Percentiles rank a stretch among this genome's conserved stretches.
phyloP scores from a whole-genome alignment of 306 rosid genomes.

The Prunus dulcis region DNA sequence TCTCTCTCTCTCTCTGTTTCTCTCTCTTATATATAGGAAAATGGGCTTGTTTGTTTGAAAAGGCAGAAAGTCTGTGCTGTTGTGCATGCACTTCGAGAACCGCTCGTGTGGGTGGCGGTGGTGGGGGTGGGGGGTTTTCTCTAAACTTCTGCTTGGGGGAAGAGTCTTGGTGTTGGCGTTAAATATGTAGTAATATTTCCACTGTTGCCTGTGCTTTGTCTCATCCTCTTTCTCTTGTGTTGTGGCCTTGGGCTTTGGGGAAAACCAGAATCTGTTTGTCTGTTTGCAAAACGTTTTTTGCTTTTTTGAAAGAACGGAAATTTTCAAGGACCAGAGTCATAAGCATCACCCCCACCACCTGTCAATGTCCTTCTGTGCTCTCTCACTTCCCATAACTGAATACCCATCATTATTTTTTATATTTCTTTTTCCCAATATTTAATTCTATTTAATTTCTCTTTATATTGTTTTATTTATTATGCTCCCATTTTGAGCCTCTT shows the following conservation, averaged over 20 bases:
- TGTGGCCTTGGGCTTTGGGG: conserved; percentile 46
- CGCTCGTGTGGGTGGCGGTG: conserved; percentile 79
- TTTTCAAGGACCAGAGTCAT: conserved; percentile 2
- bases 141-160: neutral
- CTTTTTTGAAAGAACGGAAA: conserved; percentile 41
- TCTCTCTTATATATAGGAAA: neutral
- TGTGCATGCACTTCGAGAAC: conserved; percentile 51
- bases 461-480: no score
- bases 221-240: conserved; percentile 7
- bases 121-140: conserved; percentile 4
- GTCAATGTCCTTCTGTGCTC: neutral
- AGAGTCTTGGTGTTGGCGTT: neutral
- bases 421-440: neutral
- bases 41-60: no score
- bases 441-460: neutral
- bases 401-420: neutral
- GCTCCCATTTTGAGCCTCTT: neutral
- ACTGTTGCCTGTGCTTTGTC: neutral
- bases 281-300: conserved; percentile 31
- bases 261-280: conserved; percentile 52
- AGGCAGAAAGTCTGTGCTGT: conserved; percentile 24
- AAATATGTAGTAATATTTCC: neutral
- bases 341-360: conserved; percentile 22
- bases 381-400: neutral
- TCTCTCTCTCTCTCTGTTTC: neutral